Evolutionary conservation across 2,329 filamentous ascomycete genomes (phyloP).

Genomic region (Torrubiella hemipterigena): DNA sequence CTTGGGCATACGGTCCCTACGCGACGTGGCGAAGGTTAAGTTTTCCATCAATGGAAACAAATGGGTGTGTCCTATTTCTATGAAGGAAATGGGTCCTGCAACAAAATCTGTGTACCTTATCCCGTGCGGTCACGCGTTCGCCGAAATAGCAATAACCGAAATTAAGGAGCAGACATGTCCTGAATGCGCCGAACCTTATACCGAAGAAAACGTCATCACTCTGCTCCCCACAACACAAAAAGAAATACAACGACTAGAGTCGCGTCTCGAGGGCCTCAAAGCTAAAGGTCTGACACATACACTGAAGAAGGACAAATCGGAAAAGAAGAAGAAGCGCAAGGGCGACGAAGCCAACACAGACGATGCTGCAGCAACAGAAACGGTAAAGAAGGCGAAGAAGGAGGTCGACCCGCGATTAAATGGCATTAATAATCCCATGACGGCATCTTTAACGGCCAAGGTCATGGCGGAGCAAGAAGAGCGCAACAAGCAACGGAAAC

Average conservation of each 20-base stretch:
- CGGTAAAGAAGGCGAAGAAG: slow-evolving; percentile 40
- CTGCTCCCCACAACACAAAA: slow-evolving; percentile 61
- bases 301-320: slow-evolving; percentile 65
- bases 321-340: slow-evolving; percentile 60
- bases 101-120: slow-evolving; percentile 81
- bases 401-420: slow-evolving; percentile 24
- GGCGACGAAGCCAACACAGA: slow-evolving; percentile 19
- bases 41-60: slow-evolving; percentile 44
- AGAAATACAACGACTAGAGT: slow-evolving; percentile 57
- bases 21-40: slow-evolving; percentile 78
- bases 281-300: slow-evolving; percentile 70
- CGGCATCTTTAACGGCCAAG: slow-evolving; percentile 73
- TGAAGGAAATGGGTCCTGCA: slow-evolving; percentile 69
- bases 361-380: slow-evolving; percentile 13
- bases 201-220: slow-evolving; percentile 64
- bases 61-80: slow-evolving; percentile 78
- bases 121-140: slow-evolving; percentile 91
- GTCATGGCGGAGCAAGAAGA: slow-evolving; percentile 81
- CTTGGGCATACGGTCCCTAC: slow-evolving; percentile 62
- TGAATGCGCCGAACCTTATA: slow-evolving; percentile 67
- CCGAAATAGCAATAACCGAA: slow-evolving; percentile 73
- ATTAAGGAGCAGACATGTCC: slow-evolving; percentile 52
- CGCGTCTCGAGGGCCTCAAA: slow-evolving; percentile 56
- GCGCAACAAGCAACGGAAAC: slow-evolving; percentile 64
- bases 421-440: slow-evolving; percentile 79